These are phyloP conservation scores for Pythium sukuiense DNA, from an alignment of 352 stramenopile species.

Conservation along the genomic window DNA sequence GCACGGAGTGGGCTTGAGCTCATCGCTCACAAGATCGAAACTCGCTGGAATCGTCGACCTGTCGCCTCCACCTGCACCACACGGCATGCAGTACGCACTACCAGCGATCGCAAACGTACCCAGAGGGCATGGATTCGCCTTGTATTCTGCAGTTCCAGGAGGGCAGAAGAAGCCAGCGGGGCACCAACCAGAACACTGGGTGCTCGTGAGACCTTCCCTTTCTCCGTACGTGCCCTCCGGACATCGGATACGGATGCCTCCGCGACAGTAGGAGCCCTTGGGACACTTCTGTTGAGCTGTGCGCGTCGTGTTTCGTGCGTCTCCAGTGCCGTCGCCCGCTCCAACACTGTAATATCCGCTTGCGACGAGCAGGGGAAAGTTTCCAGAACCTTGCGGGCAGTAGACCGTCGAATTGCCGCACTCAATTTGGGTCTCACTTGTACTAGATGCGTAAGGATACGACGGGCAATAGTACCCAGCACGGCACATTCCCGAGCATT, in stretches of 20 bases:
- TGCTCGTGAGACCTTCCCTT: constrained; percentile 42
- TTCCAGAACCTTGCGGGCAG: constrained; percentile 58
- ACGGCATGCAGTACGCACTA: constrained; percentile 44
- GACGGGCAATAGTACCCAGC: constrained; percentile 76
- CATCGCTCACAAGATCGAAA: constrained; percentile 12
- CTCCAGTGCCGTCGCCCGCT: constrained; percentile 34
- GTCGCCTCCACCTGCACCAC: constrained; percentile 18
- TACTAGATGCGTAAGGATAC: constrained; percentile 44
- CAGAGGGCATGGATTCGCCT: constrained; percentile 35
- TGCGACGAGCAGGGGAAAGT: constrained; percentile 38
- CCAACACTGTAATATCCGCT: constrained; percentile 58
- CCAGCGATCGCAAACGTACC: constrained; percentile 51
- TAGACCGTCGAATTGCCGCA: constrained; percentile 55
- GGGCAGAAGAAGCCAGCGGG: constrained; percentile 69
- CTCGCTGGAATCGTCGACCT: not conserved
- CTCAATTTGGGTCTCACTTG: constrained; percentile 39
- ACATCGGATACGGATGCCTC: constrained; percentile 65
- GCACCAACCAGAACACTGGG: constrained; percentile 66
- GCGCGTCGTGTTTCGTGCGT: constrained; percentile 57
- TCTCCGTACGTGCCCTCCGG: constrained; percentile 68
- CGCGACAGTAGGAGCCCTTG: constrained; percentile 66
- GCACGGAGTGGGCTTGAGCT: constrained; percentile 7
- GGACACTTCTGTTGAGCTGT: constrained; percentile 52
- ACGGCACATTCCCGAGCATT: constrained; percentile 62
- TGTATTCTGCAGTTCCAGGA: constrained; percentile 49